These are phyloP conservation scores for Coniophora puteana DNA, from an alignment of 1,284 basidiomycete genomes.

Conservation along the genomic window DNA sequence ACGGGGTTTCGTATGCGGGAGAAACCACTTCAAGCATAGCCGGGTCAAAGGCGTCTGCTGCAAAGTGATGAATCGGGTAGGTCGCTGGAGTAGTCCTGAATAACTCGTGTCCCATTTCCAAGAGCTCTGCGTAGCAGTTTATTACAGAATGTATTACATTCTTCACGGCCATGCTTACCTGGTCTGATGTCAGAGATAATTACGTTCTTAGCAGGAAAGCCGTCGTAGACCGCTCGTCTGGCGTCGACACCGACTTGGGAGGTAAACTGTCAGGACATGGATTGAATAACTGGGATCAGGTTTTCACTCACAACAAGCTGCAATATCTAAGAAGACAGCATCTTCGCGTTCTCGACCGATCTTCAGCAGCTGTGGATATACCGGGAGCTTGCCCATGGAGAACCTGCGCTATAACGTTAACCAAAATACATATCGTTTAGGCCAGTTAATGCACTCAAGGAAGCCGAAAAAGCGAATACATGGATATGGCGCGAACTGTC, in stretches of 20 bases:
- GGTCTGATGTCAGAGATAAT: slow-evolving; percentile 5
- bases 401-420: background rate
- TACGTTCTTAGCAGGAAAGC: slow-evolving; percentile 8
- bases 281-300: background rate
- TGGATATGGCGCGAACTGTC: background rate
- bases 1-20: slow-evolving; percentile 7
- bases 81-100: slow-evolving; percentile 20
- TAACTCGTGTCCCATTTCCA: slow-evolving; percentile 25
- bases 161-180: no score
- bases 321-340: slow-evolving; percentile 10
- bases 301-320: slow-evolving; percentile 9
- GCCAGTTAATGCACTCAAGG: background rate
- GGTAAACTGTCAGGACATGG: background rate
- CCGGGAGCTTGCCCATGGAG: slow-evolving; percentile 1
- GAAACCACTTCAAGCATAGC: slow-evolving; percentile 11
- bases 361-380: slow-evolving; percentile 7
- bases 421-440: background rate
- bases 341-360: slow-evolving; percentile 6
- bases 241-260: slow-evolving; percentile 8
- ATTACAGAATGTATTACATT: no score
- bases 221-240: slow-evolving; percentile 9
- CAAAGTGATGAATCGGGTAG: slow-evolving; percentile 25
- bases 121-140: slow-evolving; percentile 16
- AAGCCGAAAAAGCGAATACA: slow-evolving; percentile 2
- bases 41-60: slow-evolving; percentile 24